Evolutionary conservation across 495 filamentous ascomycete species (phyloP), one percentile per base, ranked within the genome.

Genomic region (Tuber calosporum): DNA sequence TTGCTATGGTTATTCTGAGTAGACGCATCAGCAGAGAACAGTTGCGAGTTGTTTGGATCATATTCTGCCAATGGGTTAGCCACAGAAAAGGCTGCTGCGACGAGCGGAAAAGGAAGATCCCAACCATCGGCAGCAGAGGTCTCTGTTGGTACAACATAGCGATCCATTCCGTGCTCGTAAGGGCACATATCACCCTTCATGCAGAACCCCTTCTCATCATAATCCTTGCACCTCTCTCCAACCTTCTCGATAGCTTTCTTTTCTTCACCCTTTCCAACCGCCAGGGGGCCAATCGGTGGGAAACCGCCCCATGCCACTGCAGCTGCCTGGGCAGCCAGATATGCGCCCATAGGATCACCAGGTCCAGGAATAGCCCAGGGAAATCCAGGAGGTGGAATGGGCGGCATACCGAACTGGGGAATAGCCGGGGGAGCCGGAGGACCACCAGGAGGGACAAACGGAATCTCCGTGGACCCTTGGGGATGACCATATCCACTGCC

Each of bases 161-260:
- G 84, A 76, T 89, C 86, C 72, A 83, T 82, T n/a, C 89, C 91
- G 80, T 98, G 94, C 80, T 95, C 89, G 77, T 91, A 97, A 6
- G 86, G 89, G 82, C 94, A 98, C 66, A 87, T 88, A 72, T 86
- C 86, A 3, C 93, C 93, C 68, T 90, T 83, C 42, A 91, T 88
- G 79, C 94, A 98, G 76, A 90, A 96, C 0, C 95, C 95, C 77
- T 93, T 93, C 1, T 86, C 88, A 75, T 97, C 94, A 81, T 93
- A 98, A 81, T 97, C 93, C 66, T 89, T 88, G 79, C 94, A 98
- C 73, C 90, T 86, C 80, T 89, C 83, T 13, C 84, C 85, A 72
- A 83, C 84, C 71, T 85, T 85, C 45, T 81, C 79, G 0, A 77
- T 77, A 7, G 79, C 38, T 73, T 84, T 84, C 80, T 82, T 84